A percentile compares a stretch with the other conserved stretches of the same genome.
Conservation (phyloP, 805 yeast species). For the Priceomyces melissophilus region DNA sequence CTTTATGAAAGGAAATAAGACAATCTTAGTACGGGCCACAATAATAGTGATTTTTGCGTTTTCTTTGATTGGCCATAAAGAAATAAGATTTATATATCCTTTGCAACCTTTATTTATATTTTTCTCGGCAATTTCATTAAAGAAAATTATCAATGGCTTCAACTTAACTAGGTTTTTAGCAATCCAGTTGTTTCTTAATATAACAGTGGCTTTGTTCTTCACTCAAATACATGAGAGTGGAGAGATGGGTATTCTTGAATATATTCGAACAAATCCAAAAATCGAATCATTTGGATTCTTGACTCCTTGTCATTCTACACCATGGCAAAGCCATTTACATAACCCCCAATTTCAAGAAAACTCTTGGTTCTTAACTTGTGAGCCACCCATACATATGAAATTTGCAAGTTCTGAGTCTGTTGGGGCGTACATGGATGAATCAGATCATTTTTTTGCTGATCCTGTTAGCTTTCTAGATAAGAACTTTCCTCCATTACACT, state of each 20-base stretch:
- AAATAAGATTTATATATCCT: conserved; percentile 85
- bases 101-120: conserved; percentile 69
- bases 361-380: conserved; percentile 83
- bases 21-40: conserved; percentile 21
- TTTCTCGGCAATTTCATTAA: conserved; percentile 43
- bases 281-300: conserved; percentile 68
- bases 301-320: conserved; percentile 97
- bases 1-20: conserved; percentile 9
- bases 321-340: conserved; percentile 86
- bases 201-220: conserved; percentile 46
- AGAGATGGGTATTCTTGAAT: conserved; percentile 62
- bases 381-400: conserved; percentile 67
- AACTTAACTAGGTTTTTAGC: conserved; percentile 7
- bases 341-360: conserved; percentile 35
- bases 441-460: conserved; percentile 75
- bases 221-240: conserved; percentile 83
- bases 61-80: conserved; percentile 78
- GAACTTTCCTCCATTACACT: conserved; percentile 43
- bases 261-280: conserved; percentile 38
- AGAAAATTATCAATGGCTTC: conserved; percentile 3
- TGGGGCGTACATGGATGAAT: conserved; percentile 69
- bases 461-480: conserved; percentile 54
- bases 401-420: conserved; percentile 21
- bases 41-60: conserved; percentile 50
- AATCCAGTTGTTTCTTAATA: conserved; percentile 29